A percentile compares a stretch with the other conserved stretches of the same genome.
phyloP scores from a whole-genome alignment of 768 basidiomycete species.

The Boletus subcaerulescens region DNA sequence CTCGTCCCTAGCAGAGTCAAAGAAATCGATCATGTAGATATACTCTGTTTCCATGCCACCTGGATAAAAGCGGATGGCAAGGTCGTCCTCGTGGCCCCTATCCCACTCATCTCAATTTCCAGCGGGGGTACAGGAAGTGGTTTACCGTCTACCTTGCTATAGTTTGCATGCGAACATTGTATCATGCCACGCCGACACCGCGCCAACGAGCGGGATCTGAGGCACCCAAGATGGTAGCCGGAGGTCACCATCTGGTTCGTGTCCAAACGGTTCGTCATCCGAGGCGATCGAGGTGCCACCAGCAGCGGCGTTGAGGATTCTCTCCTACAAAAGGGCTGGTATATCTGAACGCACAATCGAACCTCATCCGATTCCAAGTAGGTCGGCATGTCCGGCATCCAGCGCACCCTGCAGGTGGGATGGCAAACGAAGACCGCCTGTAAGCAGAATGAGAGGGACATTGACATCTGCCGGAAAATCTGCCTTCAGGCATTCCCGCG shows the following conservation, averaged over 20 bases:
- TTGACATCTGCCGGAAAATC: constrained; percentile 21
- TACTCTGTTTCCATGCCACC: too few species aligned
- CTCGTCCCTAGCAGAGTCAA: too few species aligned
- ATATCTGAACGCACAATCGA: constrained; percentile 62
- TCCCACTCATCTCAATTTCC: constrained; percentile 32
- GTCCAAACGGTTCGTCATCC: constrained; percentile 35
- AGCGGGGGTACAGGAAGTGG: constrained; percentile 2
- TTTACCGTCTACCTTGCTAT: constrained; percentile 33
- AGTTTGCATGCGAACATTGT: constrained; percentile 54
- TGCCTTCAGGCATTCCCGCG: constrained; percentile 43
- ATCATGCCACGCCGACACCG: constrained; percentile 66
- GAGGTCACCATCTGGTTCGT: constrained; percentile 35
- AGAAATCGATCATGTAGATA: too few species aligned
- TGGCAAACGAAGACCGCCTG: constrained; percentile 72
- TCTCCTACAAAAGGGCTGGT: constrained; percentile 39
- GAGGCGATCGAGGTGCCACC: constrained; percentile 13
- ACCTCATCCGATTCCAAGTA: constrained; percentile 73
- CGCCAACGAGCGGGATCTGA: constrained; percentile 61
- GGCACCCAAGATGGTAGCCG: constrained; percentile 32
- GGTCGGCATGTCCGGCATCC: constrained; percentile 54
- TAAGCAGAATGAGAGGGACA: constrained; percentile 68
- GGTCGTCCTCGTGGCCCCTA: constrained; percentile 22
- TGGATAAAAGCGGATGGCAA: too few species aligned
- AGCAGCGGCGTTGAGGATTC: constrained; percentile 1
- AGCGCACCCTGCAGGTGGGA: constrained; percentile 54